Evolutionary conservation across 2,329 filamentous ascomycete species (phyloP).

Genomic region (Thermothelomyces thermophilus): DNA sequence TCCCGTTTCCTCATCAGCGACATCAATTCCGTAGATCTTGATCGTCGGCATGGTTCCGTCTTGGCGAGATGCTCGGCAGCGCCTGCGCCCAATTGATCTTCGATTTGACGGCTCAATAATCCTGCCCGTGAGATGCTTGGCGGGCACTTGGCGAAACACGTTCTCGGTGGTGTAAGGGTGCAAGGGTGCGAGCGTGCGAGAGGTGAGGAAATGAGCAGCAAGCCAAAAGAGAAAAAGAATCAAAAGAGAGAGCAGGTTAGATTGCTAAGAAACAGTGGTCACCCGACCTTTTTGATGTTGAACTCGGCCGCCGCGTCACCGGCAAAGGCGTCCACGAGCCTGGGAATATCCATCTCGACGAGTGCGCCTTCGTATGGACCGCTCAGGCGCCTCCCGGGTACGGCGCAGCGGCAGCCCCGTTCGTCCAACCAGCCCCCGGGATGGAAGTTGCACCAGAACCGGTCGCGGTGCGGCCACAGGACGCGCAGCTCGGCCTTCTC

Average conservation of each 20-base stretch:
- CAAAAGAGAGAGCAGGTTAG: too few relatives aligned
- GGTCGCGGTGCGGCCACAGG: constrained; percentile 30
- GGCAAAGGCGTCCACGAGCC: constrained; percentile 15
- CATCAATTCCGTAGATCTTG: constrained; percentile 14
- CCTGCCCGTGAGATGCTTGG: not conserved
- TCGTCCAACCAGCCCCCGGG: constrained; percentile 15
- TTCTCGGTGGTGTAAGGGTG: not conserved
- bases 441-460: constrained; percentile 40
- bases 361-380: constrained; percentile 8
- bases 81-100: constrained; percentile 3
- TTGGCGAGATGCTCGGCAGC: constrained; percentile 14
- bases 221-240: too few relatives aligned
- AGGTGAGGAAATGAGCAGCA: too few relatives aligned
- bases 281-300: constrained; percentile 13
- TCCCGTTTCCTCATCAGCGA: not conserved
- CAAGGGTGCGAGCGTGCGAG: not conserved
- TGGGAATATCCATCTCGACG: constrained; percentile 26
- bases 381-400: not conserved
- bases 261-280: too few relatives aligned
- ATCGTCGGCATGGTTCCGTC: constrained; percentile 17
- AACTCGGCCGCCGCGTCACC: constrained; percentile 14
- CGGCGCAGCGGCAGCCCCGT: not conserved
- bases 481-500: constrained; percentile 35
- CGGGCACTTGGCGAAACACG: not conserved
- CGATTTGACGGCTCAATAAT: not conserved